phyloP scores from a whole-genome alignment of 495 filamentous ascomycete genomes.

The Cryomyces minteri region DNA sequence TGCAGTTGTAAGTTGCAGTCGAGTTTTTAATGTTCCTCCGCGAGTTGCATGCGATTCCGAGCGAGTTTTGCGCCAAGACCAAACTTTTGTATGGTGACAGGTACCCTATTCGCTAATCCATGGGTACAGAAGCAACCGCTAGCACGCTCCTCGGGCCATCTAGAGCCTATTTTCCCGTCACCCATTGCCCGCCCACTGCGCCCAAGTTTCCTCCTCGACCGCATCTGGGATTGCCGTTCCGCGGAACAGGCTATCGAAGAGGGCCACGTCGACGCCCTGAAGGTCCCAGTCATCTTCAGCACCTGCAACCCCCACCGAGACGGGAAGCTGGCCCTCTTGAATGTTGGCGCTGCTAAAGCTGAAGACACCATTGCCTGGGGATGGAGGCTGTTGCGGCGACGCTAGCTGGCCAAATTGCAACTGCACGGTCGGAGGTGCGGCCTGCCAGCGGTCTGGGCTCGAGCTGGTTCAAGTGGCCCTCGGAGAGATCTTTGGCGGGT shows the following conservation, averaged over 20 bases:
- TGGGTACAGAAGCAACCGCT: not conserved
- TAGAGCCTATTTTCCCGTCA: not conserved
- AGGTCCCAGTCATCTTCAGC: constrained; percentile 11
- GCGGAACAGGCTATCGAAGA: constrained; percentile 18
- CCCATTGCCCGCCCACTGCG: not conserved
- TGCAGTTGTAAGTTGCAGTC: too few relatives aligned
- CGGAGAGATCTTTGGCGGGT: too few relatives aligned
- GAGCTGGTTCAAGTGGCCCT: too few relatives aligned
- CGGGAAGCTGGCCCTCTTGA: not conserved
- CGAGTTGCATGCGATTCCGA: too few relatives aligned
- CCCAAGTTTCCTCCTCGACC: not conserved
- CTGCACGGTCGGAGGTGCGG: not conserved
- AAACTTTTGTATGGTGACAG: too few relatives aligned
- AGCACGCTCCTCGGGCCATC: not conserved
- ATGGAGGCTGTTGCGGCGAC: not conserved
- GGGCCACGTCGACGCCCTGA: constrained; percentile 15
- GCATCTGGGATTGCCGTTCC: constrained; percentile 5
- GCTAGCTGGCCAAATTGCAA: not conserved
- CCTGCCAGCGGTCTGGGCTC: too few relatives aligned
- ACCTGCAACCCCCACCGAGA: constrained; percentile 1
- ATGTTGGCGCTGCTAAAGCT: not conserved
- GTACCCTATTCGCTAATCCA: too few relatives aligned
- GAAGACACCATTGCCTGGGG: not conserved
- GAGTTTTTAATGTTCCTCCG: too few relatives aligned
- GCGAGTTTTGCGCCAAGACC: too few relatives aligned